Evolutionary conservation across 139 green algal species (phyloP), one percentile per base, ranked within the genome.

Genomic region (Eudorina sp.): DNA sequence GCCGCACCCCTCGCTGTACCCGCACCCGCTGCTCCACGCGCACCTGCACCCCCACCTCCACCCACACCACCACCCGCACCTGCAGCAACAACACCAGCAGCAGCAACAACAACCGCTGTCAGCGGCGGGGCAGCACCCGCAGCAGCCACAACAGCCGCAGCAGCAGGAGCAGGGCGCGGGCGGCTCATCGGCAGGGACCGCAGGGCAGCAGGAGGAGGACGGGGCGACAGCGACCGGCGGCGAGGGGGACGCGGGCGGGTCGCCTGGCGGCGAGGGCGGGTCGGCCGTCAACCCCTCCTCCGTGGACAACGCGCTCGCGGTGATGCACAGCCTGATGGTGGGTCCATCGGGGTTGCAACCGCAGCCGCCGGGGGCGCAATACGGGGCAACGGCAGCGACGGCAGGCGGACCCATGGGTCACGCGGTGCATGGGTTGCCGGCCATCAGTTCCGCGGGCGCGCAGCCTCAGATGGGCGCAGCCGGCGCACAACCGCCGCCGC

Each of bases 1-100:
- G 53, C 46, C 48, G 23, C 75, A 68, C n/a, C 3, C 62, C 29
- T 41, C 43, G 40, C 55, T 79, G 70, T 55, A 53, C 38, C 40
- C 3, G 40, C 70, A 79, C 40, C 19, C n/a, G 2, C 75, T 68
- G 0, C 9, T 45, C 16, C 70, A 79, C 43, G 21, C 41, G 9
- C 40, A 58, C 25, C n/a, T n/a, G 45, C 74, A 83, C 19, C 72
- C 18, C 13, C 76, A 70, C 55, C 78, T 74, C 34, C 78, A 85
- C 11, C 78, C 73, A 23, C 36, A 40, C 16, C 53, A 85, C 4
- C 70, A 53, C 41, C 70, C 21, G 40, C 72, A 80, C n/a, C n/a
- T n/a, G 78, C 78, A 85, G 53, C 78, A 85, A 4, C 78, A 85
- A 23, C 36, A 40, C 16, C 53, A 85, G 3, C 70, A 53, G 70